Percentiles rank a stretch among this genome's conserved stretches.
Evolutionary conservation across 202 grass and related monocot genomes (phyloP).

Genomic region (Digitaria exilis): DNA sequence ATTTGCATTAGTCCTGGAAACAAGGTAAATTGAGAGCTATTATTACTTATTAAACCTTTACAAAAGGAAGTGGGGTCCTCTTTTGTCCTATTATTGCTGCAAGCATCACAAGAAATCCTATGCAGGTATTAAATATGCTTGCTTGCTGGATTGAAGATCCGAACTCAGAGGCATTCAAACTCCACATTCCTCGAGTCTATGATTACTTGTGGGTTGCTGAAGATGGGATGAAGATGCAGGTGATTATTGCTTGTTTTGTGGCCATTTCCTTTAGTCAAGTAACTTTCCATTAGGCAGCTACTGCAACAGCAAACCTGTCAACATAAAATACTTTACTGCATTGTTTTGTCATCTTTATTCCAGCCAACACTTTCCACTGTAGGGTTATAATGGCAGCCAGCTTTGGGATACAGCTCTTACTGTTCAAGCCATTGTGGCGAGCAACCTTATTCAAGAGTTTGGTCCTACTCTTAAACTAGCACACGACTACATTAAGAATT

Average conservation of each 20-base stretch:
- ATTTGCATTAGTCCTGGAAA: conserved; percentile 95
- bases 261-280: conserved; percentile 27
- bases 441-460: conserved; percentile 74
- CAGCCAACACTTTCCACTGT: not conserved
- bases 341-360: conserved; percentile 16
- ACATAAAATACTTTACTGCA: conserved; percentile 11
- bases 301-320: conserved; percentile 8
- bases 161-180: conserved; percentile 91
- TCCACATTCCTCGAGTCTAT: conserved; percentile 80
- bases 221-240: conserved; percentile 99
- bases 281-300: not conserved
- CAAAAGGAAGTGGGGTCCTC: not conserved
- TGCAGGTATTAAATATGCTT: conserved; percentile 93
- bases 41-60: conserved; percentile 11
- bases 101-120: conserved; percentile 23
- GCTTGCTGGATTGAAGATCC: conserved; percentile 97
- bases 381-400: conserved; percentile 94
- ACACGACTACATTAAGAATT: conserved; percentile 72
- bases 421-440: conserved; percentile 88
- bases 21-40: conserved; percentile 65
- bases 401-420: conserved; percentile 91
- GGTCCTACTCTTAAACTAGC: conserved; percentile 66
- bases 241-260: conserved; percentile 26
- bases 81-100: conserved; percentile 16
- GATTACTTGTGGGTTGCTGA: conserved; percentile 96